These are phyloP conservation scores for Microdochium bolleyi DNA, from an alignment of 2,329 filamentous ascomycete species.

Conservation along the genomic window DNA sequence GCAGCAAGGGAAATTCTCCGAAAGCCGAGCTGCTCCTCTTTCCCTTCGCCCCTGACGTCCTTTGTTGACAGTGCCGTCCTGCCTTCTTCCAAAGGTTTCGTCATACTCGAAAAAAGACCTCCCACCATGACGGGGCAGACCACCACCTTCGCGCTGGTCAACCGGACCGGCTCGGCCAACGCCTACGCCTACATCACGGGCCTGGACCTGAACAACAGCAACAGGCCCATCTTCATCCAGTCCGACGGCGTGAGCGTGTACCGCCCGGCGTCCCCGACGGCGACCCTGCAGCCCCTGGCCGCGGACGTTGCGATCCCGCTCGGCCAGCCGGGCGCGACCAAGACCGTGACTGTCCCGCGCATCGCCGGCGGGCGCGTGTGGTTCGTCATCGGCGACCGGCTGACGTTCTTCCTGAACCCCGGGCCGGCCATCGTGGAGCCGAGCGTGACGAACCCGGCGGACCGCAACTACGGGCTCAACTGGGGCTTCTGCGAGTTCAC, in stretches of 20 bases:
- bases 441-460: conserved; percentile 56
- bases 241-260: conserved; percentile 60
- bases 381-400: conserved; percentile 52
- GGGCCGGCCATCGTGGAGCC: conserved; percentile 69
- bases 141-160: conserved; percentile 55
- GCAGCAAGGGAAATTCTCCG: too few species aligned
- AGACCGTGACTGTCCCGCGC: conserved; percentile 57
- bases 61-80: too few species aligned
- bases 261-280: conserved; percentile 51
- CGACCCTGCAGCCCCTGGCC: conserved; percentile 39
- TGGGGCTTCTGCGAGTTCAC: conserved; percentile 68
- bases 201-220: conserved; percentile 48
- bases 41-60: too few species aligned
- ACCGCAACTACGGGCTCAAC: conserved; percentile 51
- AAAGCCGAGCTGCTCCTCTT: too few species aligned
- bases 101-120: background rate
- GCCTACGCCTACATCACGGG: conserved; percentile 69
- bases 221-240: conserved; percentile 52
- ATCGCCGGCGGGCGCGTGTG: conserved; percentile 66
- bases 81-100: too few species aligned
- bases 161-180: conserved; percentile 52
- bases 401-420: conserved; percentile 65
- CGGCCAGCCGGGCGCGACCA: conserved; percentile 51
- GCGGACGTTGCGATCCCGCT: conserved; percentile 56
- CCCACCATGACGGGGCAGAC: conserved; percentile 29